Evolutionary conservation across 306 rosid genomes (phyloP).

Genomic region (Rosa rugosa): DNA sequence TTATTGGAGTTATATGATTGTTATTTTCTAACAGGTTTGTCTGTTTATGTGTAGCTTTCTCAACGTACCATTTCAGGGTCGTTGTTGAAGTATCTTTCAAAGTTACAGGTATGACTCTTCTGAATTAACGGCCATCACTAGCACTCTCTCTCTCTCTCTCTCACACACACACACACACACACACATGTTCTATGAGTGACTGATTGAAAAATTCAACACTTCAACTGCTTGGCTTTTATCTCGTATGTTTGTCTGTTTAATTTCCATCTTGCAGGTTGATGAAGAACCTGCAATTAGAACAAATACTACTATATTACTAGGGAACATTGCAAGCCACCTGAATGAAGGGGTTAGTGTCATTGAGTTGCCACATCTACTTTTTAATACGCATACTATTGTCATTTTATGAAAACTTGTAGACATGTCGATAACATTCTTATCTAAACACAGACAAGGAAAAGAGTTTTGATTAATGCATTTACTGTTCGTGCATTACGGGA

Average conservation of each 20-base stretch:
- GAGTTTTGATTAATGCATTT: slow-evolving; percentile 97
- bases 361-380: slow-evolving; percentile 17
- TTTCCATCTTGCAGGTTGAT: slow-evolving; percentile 68
- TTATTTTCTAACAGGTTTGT: slow-evolving; percentile 14
- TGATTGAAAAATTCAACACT: background rate
- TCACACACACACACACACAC: background rate
- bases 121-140: slow-evolving; percentile 11
- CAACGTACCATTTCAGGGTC: slow-evolving; percentile 95
- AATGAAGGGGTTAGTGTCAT: slow-evolving; percentile 79
- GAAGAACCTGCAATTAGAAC: slow-evolving; percentile 98
- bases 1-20: slow-evolving; percentile 16
- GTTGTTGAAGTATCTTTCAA: slow-evolving; percentile 89
- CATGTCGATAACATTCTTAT: background rate
- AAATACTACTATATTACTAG: slow-evolving; percentile 91
- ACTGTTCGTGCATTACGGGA: slow-evolving; percentile 98
- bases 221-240: background rate
- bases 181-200: no score
- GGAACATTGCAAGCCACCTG: slow-evolving; percentile 88
- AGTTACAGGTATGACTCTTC: slow-evolving; percentile 78
- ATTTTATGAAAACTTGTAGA: background rate
- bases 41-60: slow-evolving; percentile 69
- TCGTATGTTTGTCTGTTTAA: slow-evolving; percentile 12
- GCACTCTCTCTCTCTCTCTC: background rate
- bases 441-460: slow-evolving; percentile 86
- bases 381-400: background rate